These are phyloP conservation scores for Phytopythium sindhum DNA, from an alignment of 352 stramenopile species.

Conservation along the genomic window DNA sequence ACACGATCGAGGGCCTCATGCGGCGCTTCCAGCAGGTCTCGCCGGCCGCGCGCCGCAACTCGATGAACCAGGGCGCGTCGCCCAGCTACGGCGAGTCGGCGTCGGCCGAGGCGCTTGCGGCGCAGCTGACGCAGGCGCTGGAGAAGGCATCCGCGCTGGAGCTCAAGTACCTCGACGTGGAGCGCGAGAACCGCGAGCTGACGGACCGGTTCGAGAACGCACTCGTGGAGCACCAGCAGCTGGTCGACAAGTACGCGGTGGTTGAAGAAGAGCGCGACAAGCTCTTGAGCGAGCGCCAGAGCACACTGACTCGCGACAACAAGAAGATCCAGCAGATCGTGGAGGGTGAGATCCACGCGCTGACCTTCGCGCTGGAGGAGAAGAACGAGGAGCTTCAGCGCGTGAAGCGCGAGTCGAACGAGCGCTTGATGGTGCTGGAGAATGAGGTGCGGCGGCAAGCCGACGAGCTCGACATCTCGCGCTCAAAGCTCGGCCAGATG, in stretches of 20 bases:
- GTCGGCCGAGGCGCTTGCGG: constrained; percentile 38
- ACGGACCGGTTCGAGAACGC: constrained; percentile 68
- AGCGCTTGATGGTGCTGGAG: constrained; percentile 77
- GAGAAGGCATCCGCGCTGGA: constrained; percentile 69
- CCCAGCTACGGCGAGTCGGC: constrained; percentile 16
- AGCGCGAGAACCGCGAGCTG: constrained; percentile 72
- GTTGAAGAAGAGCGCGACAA: constrained; percentile 70
- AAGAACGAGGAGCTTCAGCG: constrained; percentile 73
- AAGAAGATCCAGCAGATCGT: constrained; percentile 89
- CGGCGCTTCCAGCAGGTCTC: constrained; percentile 67
- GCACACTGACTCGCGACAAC: constrained; percentile 76
- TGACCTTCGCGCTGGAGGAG: constrained; percentile 74
- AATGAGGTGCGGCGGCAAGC: constrained; percentile 85
- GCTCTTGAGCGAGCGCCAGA: constrained; percentile 66
- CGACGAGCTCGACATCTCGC: constrained; percentile 83
- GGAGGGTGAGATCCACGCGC: constrained; percentile 70
- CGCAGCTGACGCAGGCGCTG: constrained; percentile 59
- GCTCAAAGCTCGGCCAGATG: constrained; percentile 78
- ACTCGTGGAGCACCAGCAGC: constrained; percentile 41
- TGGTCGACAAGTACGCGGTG: constrained; percentile 38
- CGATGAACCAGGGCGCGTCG: constrained; percentile 31
- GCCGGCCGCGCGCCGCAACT: constrained; percentile 28
- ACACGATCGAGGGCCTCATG: constrained; percentile 83
- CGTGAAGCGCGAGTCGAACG: constrained; percentile 67
- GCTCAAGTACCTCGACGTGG: constrained; percentile 70